Percentiles rank a stretch among this genome's conserved stretches.
Conservation (phyloP, 2,329 filamentous ascomycete species). For the Pestalotiopsis sp. region DNA sequence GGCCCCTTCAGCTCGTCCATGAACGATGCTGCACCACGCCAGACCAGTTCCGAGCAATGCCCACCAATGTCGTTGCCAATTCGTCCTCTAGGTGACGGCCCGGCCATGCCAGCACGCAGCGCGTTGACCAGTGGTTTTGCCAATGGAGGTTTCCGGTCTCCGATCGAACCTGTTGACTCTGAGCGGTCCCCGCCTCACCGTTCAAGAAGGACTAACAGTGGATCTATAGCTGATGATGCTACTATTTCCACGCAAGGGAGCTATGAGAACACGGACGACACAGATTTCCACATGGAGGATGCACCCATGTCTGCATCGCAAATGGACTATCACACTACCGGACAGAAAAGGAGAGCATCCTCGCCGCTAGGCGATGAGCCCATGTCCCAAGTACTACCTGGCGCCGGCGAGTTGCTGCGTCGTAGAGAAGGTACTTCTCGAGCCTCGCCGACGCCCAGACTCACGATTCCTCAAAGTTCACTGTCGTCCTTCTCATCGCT, state of each 20-base stretch:
- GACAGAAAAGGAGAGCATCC: slow-evolving; percentile 59
- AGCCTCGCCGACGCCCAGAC: slow-evolving; percentile 55
- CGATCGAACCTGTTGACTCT: slow-evolving; percentile 45
- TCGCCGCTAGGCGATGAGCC: slow-evolving; percentile 55
- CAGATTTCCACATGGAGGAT: slow-evolving; percentile 48
- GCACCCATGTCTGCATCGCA: slow-evolving; percentile 43
- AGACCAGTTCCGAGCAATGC: slow-evolving; percentile 40
- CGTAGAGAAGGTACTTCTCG: slow-evolving; percentile 51
- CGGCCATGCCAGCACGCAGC: slow-evolving; percentile 49
- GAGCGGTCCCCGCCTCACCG: slow-evolving; percentile 51
- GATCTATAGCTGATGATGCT: slow-evolving; percentile 45
- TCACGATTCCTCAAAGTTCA: slow-evolving; percentile 49
- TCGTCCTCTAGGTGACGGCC: slow-evolving; percentile 39
- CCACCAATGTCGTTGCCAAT: slow-evolving; percentile 49
- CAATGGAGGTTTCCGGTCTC: slow-evolving; percentile 44
- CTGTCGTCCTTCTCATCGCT: slow-evolving; percentile 47
- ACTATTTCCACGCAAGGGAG: slow-evolving; percentile 46
- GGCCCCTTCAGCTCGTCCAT: slow-evolving; percentile 46
- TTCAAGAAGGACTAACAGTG: slow-evolving; percentile 52
- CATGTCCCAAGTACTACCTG: slow-evolving; percentile 38
- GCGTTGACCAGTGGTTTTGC: slow-evolving; percentile 42
- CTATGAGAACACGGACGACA: slow-evolving; percentile 52
- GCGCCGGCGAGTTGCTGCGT: slow-evolving; percentile 47
- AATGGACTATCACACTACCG: slow-evolving; percentile 45
- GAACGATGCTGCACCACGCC: slow-evolving; percentile 39